These are phyloP conservation scores for Stephania yunnanensis DNA, from an alignment of 164 flowering plant species.

Conservation along the genomic window DNA sequence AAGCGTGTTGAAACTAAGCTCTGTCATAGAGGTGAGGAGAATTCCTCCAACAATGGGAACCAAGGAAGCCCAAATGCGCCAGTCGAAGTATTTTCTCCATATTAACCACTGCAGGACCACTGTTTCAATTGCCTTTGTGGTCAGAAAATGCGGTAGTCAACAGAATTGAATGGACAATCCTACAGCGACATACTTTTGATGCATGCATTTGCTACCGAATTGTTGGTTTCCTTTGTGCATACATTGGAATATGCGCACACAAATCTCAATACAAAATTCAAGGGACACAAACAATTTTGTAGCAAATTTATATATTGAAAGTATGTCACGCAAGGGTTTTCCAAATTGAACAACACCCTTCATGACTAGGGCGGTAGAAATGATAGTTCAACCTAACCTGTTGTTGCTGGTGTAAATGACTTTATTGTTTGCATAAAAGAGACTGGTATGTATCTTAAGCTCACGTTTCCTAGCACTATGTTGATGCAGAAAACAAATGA, in stretches of 20 bases:
- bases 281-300: too few relatives aligned
- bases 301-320: too few relatives aligned
- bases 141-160: conserved; percentile 4
- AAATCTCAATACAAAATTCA: too few relatives aligned
- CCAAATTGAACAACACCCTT: not conserved
- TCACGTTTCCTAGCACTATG: conserved; percentile 92
- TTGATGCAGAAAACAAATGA: conserved; percentile 94
- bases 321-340: too few relatives aligned
- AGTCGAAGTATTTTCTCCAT: conserved; percentile 84
- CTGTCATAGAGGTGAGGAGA: conserved; percentile 88
- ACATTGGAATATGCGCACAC: too few relatives aligned
- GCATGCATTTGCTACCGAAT: too few relatives aligned
- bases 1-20: conserved; percentile 82
- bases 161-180: not conserved
- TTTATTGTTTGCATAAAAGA: conserved; percentile 99
- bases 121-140: conserved; percentile 25
- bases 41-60: conserved; percentile 96
- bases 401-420: conserved; percentile 98
- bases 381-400: conserved; percentile 47
- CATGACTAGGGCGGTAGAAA: not conserved
- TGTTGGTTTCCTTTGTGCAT: too few relatives aligned
- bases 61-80: conserved; percentile 89
- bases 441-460: conserved; percentile 93
- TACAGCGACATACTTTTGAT: too few relatives aligned
- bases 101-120: conserved; percentile 94